These are phyloP conservation scores for Lobosporangium transversale DNA, from an alignment of 192 early-diverging fungal species.

Conservation along the genomic window DNA sequence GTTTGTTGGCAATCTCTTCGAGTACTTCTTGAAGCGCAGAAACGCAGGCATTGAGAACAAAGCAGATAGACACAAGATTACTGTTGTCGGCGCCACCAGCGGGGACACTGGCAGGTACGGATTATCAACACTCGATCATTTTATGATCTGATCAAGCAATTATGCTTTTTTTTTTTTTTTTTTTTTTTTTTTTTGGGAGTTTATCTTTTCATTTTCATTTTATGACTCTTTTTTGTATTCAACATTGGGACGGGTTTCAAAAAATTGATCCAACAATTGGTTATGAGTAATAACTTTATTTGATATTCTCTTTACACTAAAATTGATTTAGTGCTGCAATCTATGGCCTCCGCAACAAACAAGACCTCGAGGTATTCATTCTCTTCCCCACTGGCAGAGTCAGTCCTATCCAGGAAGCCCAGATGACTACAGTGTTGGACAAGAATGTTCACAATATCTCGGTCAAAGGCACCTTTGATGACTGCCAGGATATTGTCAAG, in stretches of 20 bases:
- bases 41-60: constrained; percentile 63
- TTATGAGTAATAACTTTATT: constrained; percentile 46
- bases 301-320: constrained; percentile 11
- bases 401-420: constrained; percentile 94
- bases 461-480: constrained; percentile 96
- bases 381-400: constrained; percentile 91
- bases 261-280: not conserved
- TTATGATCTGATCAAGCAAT: no score
- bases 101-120: constrained; percentile 94
- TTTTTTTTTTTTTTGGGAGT: not conserved
- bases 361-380: constrained; percentile 93
- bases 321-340: constrained; percentile 88
- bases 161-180: not conserved
- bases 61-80: constrained; percentile 68
- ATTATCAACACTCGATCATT: no score
- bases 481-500: constrained; percentile 98
- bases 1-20: constrained; percentile 96
- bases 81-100: constrained; percentile 94
- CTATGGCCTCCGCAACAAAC: constrained; percentile 89
- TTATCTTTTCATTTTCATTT: not conserved
- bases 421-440: constrained; percentile 97
- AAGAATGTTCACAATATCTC: constrained; percentile 93
- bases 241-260: not conserved
- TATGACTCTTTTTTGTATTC: constrained; percentile 18
- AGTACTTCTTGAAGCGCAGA: constrained; percentile 91